Conservation (phyloP, 2,329 filamentous ascomycete genomes). For the Verticillium tricorpus region DNA sequence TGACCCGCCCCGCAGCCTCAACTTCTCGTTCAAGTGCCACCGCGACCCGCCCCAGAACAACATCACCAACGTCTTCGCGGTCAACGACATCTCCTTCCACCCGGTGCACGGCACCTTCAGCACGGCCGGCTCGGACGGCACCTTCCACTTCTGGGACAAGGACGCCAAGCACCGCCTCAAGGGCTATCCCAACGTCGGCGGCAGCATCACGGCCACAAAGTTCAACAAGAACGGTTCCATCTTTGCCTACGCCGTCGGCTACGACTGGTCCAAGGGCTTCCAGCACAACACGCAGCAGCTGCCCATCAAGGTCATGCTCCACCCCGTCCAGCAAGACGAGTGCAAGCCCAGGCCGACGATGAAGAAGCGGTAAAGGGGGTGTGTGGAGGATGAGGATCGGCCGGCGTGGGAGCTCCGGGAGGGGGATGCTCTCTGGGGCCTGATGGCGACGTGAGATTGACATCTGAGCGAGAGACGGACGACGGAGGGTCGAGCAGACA, state of each 20-base stretch:
- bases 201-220: constrained; percentile 84
- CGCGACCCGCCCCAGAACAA: constrained; percentile 74
- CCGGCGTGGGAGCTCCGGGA: too few relatives aligned
- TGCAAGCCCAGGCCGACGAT: constrained; percentile 57
- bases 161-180: constrained; percentile 85
- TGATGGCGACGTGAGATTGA: neutral
- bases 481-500: neutral
- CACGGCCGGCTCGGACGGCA: constrained; percentile 91
- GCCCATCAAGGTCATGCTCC: constrained; percentile 80
- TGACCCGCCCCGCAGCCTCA: constrained; percentile 52
- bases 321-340: constrained; percentile 62
- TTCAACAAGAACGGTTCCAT: constrained; percentile 84
- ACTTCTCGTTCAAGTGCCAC: constrained; percentile 99
- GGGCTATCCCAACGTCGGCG: constrained; percentile 80
- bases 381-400: neutral
- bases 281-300: constrained; percentile 71
- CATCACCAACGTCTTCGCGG: constrained; percentile 83
- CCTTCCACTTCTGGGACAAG: constrained; percentile 96
- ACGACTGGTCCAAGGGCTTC: constrained; percentile 98
- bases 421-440: neutral
- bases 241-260: constrained; percentile 86
- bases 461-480: neutral
- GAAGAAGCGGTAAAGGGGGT: constrained; percentile 49
- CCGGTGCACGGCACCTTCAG: constrained; percentile 96
- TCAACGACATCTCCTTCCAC: constrained; percentile 98